Evolutionary conservation across 768 basidiomycete genomes (phyloP).

Genomic region (Nidularia pulvinata): DNA sequence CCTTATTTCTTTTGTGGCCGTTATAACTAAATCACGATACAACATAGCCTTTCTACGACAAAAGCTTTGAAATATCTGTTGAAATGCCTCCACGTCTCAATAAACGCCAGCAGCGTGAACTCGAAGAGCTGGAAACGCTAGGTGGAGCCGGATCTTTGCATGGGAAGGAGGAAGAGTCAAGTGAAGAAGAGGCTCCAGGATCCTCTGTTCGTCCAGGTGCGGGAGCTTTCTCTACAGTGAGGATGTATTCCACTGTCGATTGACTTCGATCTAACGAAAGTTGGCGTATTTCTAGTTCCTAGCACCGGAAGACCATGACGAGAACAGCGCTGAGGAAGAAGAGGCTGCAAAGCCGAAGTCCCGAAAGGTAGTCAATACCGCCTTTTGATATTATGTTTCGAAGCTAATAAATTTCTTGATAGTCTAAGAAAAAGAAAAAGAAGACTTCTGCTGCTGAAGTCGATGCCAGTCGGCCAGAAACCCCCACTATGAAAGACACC

Average conservation of each 20-base stretch:
- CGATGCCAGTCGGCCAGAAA: no score
- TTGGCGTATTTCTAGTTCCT: conserved; percentile 39
- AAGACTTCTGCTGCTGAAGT: conserved; percentile 7
- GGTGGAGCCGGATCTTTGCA: conserved; percentile 18
- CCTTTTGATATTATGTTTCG: no score
- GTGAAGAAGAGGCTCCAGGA: conserved; percentile 34
- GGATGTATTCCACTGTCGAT: conserved; percentile 9
- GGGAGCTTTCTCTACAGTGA: conserved; percentile 44
- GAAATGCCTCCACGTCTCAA: conserved; percentile 80
- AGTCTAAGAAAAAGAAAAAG: conserved; percentile 43
- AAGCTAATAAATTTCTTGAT: no score
- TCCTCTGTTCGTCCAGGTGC: conserved; percentile 11
- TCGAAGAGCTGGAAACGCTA: conserved; percentile 74
- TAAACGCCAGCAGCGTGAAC: conserved; percentile 86
- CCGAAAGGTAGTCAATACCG: conserved; percentile 27
- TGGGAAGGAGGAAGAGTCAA: conserved; percentile 23
- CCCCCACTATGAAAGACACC: not conserved
- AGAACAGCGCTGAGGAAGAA: conserved; percentile 28
- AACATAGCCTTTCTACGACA: no score
- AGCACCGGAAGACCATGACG: conserved; percentile 19
- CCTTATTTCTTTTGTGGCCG: no score
- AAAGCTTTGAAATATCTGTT: no score
- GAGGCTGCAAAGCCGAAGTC: conserved; percentile 26
- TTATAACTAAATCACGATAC: no score
- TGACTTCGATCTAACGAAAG: conserved; percentile 3